phyloP scores from a whole-genome alignment of 1,139 yeast species.

The Suhomyces anneliseae region DNA sequence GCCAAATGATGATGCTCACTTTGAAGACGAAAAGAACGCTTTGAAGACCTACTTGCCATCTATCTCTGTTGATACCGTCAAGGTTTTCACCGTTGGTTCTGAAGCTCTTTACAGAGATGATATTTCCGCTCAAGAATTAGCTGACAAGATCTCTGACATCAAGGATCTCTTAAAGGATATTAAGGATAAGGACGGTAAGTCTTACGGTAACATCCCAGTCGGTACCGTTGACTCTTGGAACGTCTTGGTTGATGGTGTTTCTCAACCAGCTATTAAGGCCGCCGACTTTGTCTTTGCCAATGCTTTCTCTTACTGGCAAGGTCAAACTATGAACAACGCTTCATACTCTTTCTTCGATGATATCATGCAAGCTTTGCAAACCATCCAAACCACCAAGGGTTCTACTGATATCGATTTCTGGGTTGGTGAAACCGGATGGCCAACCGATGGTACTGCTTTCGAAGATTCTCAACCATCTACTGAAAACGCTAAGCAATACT shows the following conservation, averaged over 20 bases:
- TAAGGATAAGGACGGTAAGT: constrained; percentile 76
- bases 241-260: constrained; percentile 75
- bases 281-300: constrained; percentile 86
- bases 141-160: constrained; percentile 59
- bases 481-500: constrained; percentile 72
- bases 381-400: constrained; percentile 81
- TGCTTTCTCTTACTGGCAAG: constrained; percentile 99
- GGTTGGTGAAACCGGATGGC: constrained; percentile 99
- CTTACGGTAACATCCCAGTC: constrained; percentile 69
- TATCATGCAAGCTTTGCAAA: constrained; percentile 92
- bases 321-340: constrained; percentile 78
- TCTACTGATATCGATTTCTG: constrained; percentile 81
- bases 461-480: constrained; percentile 65
- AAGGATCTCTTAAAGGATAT: constrained; percentile 57
- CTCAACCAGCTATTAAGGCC: constrained; percentile 68
- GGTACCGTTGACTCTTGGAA: constrained; percentile 98
- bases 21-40: constrained; percentile 67
- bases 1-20: constrained; percentile 84
- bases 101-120: constrained; percentile 90
- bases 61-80: constrained; percentile 65
- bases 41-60: constrained; percentile 66
- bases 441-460: constrained; percentile 79
- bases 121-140: constrained; percentile 66
- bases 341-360: constrained; percentile 92
- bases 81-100: constrained; percentile 82